Conservation (phyloP, 345 rosid genomes). For the Nephelium lappaceum region DNA sequence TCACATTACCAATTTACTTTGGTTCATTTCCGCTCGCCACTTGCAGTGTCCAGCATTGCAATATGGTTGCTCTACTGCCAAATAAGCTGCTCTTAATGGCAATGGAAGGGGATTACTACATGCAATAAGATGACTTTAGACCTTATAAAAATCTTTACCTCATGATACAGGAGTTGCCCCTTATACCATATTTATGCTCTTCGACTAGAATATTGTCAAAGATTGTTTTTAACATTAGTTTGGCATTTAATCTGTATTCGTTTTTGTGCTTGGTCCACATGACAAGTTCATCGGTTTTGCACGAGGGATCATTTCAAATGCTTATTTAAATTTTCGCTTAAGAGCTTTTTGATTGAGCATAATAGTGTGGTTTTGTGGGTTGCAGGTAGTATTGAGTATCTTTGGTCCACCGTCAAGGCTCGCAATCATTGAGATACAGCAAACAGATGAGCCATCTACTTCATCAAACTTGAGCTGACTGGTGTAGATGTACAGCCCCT, state of each 20-base stretch:
- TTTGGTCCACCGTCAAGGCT: conserved; percentile 68
- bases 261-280: no score
- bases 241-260: no score
- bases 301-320: background rate
- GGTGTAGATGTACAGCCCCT: background rate
- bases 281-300: background rate
- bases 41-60: background rate
- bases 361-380: conserved; percentile 19
- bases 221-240: no score
- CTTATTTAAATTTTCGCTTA: background rate
- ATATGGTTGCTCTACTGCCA: no score
- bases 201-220: background rate
- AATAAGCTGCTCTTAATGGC: no score
- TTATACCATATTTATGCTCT: background rate
- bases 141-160: no score
- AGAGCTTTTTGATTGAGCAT: background rate
- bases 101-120: background rate
- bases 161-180: background rate
- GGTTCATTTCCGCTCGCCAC: background rate
- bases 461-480: conserved; percentile 40
- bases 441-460: conserved; percentile 39
- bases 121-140: background rate
- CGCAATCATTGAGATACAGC: conserved; percentile 23
- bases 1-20: background rate
- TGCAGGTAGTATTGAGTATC: conserved; percentile 80